Conservation (phyloP, 164 flowering plant species). For the Platanus orientalis region DNA sequence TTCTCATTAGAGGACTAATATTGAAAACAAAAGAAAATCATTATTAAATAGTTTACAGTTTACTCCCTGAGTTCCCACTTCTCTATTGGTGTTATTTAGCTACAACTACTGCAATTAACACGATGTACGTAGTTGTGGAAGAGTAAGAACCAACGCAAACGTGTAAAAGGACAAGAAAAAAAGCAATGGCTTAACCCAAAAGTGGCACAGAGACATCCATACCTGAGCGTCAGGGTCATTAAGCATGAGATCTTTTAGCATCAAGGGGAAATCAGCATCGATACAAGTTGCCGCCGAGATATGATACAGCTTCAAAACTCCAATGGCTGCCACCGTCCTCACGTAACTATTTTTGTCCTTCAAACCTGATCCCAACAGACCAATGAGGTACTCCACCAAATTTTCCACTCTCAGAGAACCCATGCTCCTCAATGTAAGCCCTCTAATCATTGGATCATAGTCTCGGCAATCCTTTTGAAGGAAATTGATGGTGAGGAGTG, state of each 20-base stretch:
- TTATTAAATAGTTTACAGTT: too few species aligned
- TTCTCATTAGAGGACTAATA: too few species aligned
- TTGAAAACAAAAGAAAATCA: too few species aligned
- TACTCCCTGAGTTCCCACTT: too few species aligned
- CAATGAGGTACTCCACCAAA: slow-evolving; percentile 95
- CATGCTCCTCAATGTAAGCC: slow-evolving; percentile 89
- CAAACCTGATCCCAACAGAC: slow-evolving; percentile 88
- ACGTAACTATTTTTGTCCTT: slow-evolving; percentile 83
- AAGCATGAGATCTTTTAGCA: slow-evolving; percentile 78
- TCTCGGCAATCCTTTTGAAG: slow-evolving; percentile 96
- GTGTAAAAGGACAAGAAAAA: neutral
- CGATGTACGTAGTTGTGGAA: too few species aligned
- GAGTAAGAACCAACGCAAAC: neutral
- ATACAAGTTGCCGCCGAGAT: slow-evolving; percentile 78
- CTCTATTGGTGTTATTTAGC: too few species aligned
- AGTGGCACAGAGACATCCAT: neutral
- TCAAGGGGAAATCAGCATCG: slow-evolving; percentile 83
- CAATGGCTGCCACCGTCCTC: slow-evolving; percentile 79
- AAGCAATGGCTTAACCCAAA: neutral
- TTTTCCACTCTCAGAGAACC: slow-evolving; percentile 79
- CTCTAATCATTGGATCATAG: slow-evolving; percentile 97
- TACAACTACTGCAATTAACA: too few species aligned
- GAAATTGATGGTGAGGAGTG: slow-evolving; percentile 91
- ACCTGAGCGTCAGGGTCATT: slow-evolving; percentile 90
- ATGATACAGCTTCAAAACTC: slow-evolving; percentile 87